Evolutionary conservation across 768 basidiomycete genomes (phyloP).

Genomic region (Pleurotus ostreatus): DNA sequence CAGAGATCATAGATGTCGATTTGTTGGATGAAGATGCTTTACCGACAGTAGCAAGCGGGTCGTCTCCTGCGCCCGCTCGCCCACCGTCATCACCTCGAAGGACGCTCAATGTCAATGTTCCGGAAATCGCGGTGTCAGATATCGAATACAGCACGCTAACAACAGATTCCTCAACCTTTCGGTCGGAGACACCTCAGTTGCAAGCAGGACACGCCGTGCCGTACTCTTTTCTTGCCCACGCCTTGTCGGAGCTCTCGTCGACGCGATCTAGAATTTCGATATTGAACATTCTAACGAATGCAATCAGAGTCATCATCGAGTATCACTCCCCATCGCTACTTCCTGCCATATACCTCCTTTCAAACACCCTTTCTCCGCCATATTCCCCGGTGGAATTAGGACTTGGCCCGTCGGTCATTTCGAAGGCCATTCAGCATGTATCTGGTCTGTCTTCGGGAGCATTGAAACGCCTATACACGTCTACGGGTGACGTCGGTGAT

Average conservation of each 20-base stretch:
- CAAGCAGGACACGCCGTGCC: constrained; percentile 38
- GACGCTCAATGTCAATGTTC: no score
- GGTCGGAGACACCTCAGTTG: constrained; percentile 41
- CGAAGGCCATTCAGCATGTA: constrained; percentile 66
- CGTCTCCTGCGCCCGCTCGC: no score
- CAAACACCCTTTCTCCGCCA: constrained; percentile 74
- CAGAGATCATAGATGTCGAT: constrained; percentile 17
- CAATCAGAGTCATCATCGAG: constrained; percentile 61
- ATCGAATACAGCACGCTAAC: constrained; percentile 30
- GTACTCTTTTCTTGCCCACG: constrained; percentile 68
- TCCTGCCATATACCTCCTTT: constrained; percentile 76
- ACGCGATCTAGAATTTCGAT: constrained; percentile 76
- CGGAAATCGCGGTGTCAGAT: no score
- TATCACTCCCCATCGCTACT: constrained; percentile 68
- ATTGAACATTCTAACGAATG: constrained; percentile 66
- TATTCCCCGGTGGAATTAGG: constrained; percentile 71
- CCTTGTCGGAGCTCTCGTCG: constrained; percentile 53
- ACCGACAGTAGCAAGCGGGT: no score
- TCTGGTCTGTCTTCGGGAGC: constrained; percentile 60
- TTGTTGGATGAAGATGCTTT: constrained; percentile 9
- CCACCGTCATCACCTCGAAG: no score
- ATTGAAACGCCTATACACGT: constrained; percentile 63
- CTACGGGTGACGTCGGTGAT: constrained; percentile 81
- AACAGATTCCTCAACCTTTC: constrained; percentile 47
- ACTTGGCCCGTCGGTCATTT: constrained; percentile 63